Percentiles rank a stretch among this genome's conserved stretches.
Evolutionary conservation across 495 filamentous ascomycete species (phyloP).

Genomic region (Tuber umbilicatum): DNA sequence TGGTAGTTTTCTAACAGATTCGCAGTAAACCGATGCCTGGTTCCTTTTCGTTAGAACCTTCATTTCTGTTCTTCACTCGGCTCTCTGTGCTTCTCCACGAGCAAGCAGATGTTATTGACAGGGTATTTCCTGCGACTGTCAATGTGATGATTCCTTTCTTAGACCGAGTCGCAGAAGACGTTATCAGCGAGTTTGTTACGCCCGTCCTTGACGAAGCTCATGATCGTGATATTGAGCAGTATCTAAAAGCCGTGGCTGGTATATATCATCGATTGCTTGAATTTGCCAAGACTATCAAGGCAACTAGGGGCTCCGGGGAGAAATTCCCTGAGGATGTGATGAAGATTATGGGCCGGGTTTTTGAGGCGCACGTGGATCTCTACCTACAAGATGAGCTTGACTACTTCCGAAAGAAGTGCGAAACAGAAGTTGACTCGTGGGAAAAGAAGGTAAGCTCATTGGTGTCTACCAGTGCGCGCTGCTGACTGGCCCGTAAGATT

Average conservation of each 20-base stretch:
- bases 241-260: slow-evolving; percentile 77
- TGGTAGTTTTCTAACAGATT: slow-evolving; percentile 9
- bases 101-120: slow-evolving; percentile 72
- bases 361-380: slow-evolving; percentile 86
- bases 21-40: slow-evolving; percentile 44
- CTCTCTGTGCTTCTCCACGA: slow-evolving; percentile 71
- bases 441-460: slow-evolving; percentile 64
- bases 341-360: slow-evolving; percentile 60
- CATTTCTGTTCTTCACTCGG: slow-evolving; percentile 69
- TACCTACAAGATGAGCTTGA: slow-evolving; percentile 91
- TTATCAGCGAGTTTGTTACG: slow-evolving; percentile 79
- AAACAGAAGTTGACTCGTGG: slow-evolving; percentile 73
- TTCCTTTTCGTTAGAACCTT: slow-evolving; percentile 65
- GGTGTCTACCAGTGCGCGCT: background rate
- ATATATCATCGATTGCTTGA: slow-evolving; percentile 78
- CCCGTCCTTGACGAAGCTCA: slow-evolving; percentile 86
- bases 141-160: slow-evolving; percentile 71
- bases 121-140: slow-evolving; percentile 71
- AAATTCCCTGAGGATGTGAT: slow-evolving; percentile 54
- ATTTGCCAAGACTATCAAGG: slow-evolving; percentile 61
- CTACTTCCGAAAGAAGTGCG: slow-evolving; percentile 67
- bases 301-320: slow-evolving; percentile 50
- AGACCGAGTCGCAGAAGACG: slow-evolving; percentile 73
- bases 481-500: slow-evolving; percentile 20
- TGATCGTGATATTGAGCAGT: slow-evolving; percentile 63